phyloP scores from a whole-genome alignment of 164 flowering plant species.

The Santalum album region DNA sequence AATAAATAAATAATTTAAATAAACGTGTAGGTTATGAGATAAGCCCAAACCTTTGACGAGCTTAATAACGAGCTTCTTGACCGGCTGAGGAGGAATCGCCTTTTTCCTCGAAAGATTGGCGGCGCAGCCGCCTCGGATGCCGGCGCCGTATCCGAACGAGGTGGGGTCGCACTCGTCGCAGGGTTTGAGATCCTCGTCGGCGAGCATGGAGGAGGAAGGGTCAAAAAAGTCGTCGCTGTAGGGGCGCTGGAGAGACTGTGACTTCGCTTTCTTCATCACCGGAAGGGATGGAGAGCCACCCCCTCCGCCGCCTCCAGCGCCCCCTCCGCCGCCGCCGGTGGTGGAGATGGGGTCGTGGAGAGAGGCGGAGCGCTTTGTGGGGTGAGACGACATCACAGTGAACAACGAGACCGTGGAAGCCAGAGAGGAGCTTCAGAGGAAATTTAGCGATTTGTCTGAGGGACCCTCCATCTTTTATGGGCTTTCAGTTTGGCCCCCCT shows the following conservation, averaged over 20 bases:
- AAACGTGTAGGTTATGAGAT: background rate
- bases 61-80: slow-evolving; percentile 86
- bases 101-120: slow-evolving; percentile 82
- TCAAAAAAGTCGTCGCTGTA: slow-evolving; percentile 25
- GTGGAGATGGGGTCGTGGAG: slow-evolving; percentile 6
- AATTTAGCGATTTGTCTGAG: no score
- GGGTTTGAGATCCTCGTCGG: slow-evolving; percentile 46
- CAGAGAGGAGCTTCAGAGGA: background rate
- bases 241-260: slow-evolving; percentile 32
- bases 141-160: slow-evolving; percentile 11
- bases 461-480: no score
- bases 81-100: slow-evolving; percentile 84
- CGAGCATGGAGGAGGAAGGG: slow-evolving; percentile 33
- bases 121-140: slow-evolving; percentile 27
- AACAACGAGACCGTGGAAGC: no score
- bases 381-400: slow-evolving; percentile 34
- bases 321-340: slow-evolving; percentile 12
- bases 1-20: no score
- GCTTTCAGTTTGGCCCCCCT: no score
- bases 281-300: slow-evolving; percentile 19
- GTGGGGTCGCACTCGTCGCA: slow-evolving; percentile 9
- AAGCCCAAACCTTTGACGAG: slow-evolving; percentile 59
- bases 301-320: slow-evolving; percentile 13
- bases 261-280: slow-evolving; percentile 78
- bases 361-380: slow-evolving; percentile 40